Evolutionary conservation across 306 rosid species (phyloP).

Genomic region (Acacia acuminata): DNA sequence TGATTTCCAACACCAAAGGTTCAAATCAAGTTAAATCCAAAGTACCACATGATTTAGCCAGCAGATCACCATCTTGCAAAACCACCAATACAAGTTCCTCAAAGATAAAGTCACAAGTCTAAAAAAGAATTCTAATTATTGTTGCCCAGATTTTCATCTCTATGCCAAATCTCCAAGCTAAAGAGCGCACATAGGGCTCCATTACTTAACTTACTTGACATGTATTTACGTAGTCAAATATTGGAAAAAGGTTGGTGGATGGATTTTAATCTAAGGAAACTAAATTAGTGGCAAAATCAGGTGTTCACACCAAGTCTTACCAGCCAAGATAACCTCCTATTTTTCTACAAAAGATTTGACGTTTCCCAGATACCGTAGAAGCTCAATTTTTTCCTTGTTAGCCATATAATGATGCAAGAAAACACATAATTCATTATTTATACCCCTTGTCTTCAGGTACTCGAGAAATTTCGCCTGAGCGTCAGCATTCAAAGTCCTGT

Average conservation of each 20-base stretch:
- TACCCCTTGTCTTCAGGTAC: constrained; percentile 67
- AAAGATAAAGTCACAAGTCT: not conserved
- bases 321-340: constrained; percentile 24
- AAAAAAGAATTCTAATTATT: not conserved
- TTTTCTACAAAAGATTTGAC: constrained; percentile 62
- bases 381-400: constrained; percentile 88
- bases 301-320: constrained; percentile 10
- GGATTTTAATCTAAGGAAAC: not conserved
- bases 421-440: constrained; percentile 59
- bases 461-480: constrained; percentile 49
- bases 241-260: not conserved
- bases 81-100: not conserved
- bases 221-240: not conserved
- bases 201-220: not conserved
- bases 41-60: not conserved
- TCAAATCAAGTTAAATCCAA: too few species aligned
- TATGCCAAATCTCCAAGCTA: not conserved
- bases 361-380: constrained; percentile 60
- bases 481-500: constrained; percentile 59
- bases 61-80: not conserved
- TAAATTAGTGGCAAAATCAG: not conserved
- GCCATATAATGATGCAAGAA: constrained; percentile 76
- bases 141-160: not conserved
- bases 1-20: not conserved
- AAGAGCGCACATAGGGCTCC: not conserved